phyloP scores from a whole-genome alignment of 2,329 filamentous ascomycete species.

The Aspergillus sp. region DNA sequence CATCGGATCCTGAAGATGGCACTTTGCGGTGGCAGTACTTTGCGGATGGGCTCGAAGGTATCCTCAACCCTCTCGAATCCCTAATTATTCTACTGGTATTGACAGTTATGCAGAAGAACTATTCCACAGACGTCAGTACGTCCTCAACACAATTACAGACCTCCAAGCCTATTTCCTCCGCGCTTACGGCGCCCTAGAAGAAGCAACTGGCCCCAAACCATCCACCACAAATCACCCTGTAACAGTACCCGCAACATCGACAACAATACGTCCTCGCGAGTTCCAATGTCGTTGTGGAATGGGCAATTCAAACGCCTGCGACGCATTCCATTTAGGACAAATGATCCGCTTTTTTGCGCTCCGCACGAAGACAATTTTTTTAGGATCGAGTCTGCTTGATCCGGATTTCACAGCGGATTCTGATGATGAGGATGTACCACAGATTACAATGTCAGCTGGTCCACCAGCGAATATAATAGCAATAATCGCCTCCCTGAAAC shows the following conservation, averaged over 20 bases:
- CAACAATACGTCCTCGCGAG: slow-evolving; percentile 16
- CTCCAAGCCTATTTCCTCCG: slow-evolving; percentile 38
- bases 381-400: slow-evolving; percentile 36
- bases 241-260: slow-evolving; percentile 9
- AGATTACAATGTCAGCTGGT: slow-evolving; percentile 3
- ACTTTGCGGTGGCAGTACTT: slow-evolving; percentile 32
- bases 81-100: neutral
- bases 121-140: slow-evolving; percentile 34
- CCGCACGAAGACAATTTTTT: slow-evolving; percentile 34
- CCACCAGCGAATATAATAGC: slow-evolving; percentile 24
- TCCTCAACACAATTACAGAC: slow-evolving; percentile 38
- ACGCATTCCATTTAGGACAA: slow-evolving; percentile 40
- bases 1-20: slow-evolving; percentile 5
- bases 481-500: slow-evolving; percentile 32
- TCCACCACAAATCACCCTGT: slow-evolving; percentile 4
- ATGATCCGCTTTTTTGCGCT: slow-evolving; percentile 38
- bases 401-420: slow-evolving; percentile 20
- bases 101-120: slow-evolving; percentile 31
- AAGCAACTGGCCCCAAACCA: slow-evolving; percentile 13
- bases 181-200: slow-evolving; percentile 33
- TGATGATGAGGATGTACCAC: slow-evolving; percentile 9
- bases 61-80: slow-evolving; percentile 1
- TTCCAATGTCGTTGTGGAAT: slow-evolving; percentile 38
- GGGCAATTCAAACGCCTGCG: slow-evolving; percentile 37
- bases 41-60: slow-evolving; percentile 36